Conservation (phyloP, 306 rosid species). For the Begonia masoniana region DNA sequence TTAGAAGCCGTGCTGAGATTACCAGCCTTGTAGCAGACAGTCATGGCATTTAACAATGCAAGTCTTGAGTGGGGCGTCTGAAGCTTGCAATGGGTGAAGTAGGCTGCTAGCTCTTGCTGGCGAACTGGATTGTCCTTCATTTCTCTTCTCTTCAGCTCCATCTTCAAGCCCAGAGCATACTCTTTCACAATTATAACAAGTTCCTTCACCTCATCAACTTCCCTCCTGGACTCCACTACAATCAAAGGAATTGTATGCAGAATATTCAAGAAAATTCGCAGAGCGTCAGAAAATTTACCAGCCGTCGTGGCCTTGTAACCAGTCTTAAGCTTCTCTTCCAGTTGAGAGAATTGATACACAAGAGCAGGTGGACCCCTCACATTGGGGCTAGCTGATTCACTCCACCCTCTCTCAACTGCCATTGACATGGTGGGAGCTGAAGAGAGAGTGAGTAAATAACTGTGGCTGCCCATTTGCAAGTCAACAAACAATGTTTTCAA, state of each 20-base stretch:
- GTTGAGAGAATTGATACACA: slow-evolving; percentile 43
- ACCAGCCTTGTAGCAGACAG: slow-evolving; percentile 65
- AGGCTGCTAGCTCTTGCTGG: slow-evolving; percentile 87
- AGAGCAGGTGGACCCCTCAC: slow-evolving; percentile 72
- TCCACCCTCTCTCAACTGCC: slow-evolving; percentile 81
- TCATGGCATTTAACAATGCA: slow-evolving; percentile 70
- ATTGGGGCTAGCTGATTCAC: slow-evolving; percentile 59
- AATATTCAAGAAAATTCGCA: slow-evolving; percentile 36
- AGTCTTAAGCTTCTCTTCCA: slow-evolving; percentile 79
- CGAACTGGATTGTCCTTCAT: slow-evolving; percentile 45
- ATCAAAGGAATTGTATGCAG: slow-evolving; percentile 68
- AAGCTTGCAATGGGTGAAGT: slow-evolving; percentile 84
- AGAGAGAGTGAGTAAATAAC: slow-evolving; percentile 59
- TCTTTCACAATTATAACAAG: slow-evolving; percentile 61
- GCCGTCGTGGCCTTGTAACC: slow-evolving; percentile 71
- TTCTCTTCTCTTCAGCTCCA: slow-evolving; percentile 79
- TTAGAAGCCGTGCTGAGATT: slow-evolving; percentile 67
- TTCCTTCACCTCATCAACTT: slow-evolving; percentile 85
- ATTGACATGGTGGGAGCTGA: slow-evolving; percentile 53
- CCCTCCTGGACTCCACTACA: slow-evolving; percentile 80
- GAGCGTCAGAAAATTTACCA: slow-evolving; percentile 71
- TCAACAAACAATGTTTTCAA: slow-evolving; percentile 56
- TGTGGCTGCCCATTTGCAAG: slow-evolving; percentile 49
- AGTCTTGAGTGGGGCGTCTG: slow-evolving; percentile 75
- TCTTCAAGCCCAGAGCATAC: slow-evolving; percentile 59